phyloP scores from a whole-genome alignment of 169 alveolate genomes.

The Babesia ovata region DNA sequence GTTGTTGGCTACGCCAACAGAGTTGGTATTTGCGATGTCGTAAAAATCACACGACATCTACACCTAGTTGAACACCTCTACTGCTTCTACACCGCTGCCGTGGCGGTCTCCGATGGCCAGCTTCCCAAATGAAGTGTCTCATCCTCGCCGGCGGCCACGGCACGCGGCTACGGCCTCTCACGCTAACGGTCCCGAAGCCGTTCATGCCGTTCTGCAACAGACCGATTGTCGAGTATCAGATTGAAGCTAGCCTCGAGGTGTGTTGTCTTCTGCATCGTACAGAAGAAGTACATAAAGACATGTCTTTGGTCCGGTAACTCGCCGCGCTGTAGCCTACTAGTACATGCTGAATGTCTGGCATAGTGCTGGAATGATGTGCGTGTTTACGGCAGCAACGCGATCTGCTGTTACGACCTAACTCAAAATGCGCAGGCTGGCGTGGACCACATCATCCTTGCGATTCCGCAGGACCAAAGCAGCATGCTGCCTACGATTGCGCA shows the following conservation, averaged over 20 bases:
- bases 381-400: background rate
- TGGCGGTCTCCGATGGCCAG: background rate
- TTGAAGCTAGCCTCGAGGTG: conserved; percentile 71
- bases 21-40: background rate
- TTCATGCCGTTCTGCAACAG: conserved; percentile 93
- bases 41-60: background rate
- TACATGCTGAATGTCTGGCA: background rate
- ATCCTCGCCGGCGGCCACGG: conserved; percentile 99
- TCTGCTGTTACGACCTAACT: conserved; percentile 1
- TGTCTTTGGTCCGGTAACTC: no score
- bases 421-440: conserved; percentile 78
- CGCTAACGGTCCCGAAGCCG: conserved; percentile 96
- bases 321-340: no score
- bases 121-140: conserved; percentile 90
- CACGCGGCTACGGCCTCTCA: conserved; percentile 96
- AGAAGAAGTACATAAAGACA: no score
- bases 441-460: conserved; percentile 87
- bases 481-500: conserved; percentile 78
- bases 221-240: conserved; percentile 91
- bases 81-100: background rate
- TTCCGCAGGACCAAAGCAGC: conserved; percentile 83
- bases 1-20: background rate
- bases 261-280: background rate
- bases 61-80: background rate
- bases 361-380: background rate